phyloP scores from a whole-genome alignment of 495 filamentous ascomycete species.

The Penicillium roqueforti region DNA sequence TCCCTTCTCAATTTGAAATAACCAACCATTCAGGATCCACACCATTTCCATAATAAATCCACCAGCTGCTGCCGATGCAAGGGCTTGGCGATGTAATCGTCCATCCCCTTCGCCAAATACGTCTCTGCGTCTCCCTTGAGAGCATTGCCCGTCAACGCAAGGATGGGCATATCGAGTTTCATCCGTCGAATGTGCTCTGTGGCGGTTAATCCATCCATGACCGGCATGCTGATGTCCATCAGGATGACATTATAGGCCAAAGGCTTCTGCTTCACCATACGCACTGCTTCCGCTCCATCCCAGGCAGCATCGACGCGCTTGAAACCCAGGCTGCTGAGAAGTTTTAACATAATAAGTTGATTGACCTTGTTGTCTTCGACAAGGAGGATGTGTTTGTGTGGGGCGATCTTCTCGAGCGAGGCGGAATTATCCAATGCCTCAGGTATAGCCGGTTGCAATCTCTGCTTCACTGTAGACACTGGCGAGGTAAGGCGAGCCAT shows the following conservation, averaged over 20 bases:
- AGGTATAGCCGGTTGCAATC: neutral
- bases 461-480: neutral
- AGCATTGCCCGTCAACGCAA: constrained; percentile 63
- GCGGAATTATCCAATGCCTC: constrained; percentile 12
- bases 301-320: constrained; percentile 48
- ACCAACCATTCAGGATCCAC: constrained; percentile 16
- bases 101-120: constrained; percentile 59
- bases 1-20: neutral
- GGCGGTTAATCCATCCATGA: constrained; percentile 64
- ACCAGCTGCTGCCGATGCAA: constrained; percentile 46
- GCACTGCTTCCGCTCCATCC: constrained; percentile 56
- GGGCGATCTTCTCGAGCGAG: constrained; percentile 29
- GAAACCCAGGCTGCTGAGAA: constrained; percentile 53
- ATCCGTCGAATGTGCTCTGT: constrained; percentile 58
- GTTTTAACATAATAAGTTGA: constrained; percentile 58
- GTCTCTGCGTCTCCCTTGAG: constrained; percentile 56
- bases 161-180: constrained; percentile 49
- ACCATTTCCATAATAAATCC: constrained; percentile 37
- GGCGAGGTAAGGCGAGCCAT: constrained; percentile 39
- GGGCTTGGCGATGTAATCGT: constrained; percentile 59
- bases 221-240: constrained; percentile 69
- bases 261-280: constrained; percentile 46
- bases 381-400: constrained; percentile 48
- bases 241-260: constrained; percentile 52
- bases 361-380: constrained; percentile 63